These are phyloP conservation scores for Grosmannia clavigera DNA, from an alignment of 2,329 filamentous ascomycete species.

Conservation along the genomic window DNA sequence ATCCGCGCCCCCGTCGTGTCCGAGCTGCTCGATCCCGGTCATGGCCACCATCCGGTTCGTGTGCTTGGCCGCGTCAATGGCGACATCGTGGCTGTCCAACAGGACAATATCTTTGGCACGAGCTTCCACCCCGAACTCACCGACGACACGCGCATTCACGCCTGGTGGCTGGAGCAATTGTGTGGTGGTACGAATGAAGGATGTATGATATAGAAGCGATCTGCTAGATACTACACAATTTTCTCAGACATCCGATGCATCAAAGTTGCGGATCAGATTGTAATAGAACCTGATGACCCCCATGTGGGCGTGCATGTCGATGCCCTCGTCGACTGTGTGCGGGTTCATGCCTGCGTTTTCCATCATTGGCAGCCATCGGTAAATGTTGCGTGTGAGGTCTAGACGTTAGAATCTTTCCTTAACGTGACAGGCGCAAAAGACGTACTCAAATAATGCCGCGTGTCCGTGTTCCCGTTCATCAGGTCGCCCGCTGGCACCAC, in stretches of 20 bases:
- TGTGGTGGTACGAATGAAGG: not conserved
- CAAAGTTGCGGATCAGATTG: constrained; percentile 28
- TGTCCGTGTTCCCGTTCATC: constrained; percentile 38
- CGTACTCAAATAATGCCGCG: constrained; percentile 24
- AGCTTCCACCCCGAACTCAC: constrained; percentile 96
- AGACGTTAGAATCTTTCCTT: not conserved
- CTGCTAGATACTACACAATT: too few species aligned
- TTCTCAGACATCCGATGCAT: constrained; percentile 13
- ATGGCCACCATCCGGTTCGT: constrained; percentile 24
- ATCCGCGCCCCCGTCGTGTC: constrained; percentile 88
- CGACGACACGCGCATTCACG: constrained; percentile 74
- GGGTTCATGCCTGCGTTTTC: constrained; percentile 21
- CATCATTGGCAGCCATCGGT: constrained; percentile 30
- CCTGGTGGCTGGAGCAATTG: constrained; percentile 81
- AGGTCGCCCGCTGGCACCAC: constrained; percentile 40
- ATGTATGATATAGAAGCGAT: too few species aligned
- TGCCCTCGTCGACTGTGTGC: constrained; percentile 28
- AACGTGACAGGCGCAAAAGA: not conserved
- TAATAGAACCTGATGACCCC: constrained; percentile 25
- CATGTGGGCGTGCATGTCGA: constrained; percentile 22
- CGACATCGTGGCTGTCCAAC: constrained; percentile 78
- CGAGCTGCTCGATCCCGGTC: constrained; percentile 39
- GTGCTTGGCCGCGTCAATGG: constrained; percentile 40
- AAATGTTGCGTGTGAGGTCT: constrained; percentile 32
- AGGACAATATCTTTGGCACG: constrained; percentile 86